phyloP scores from a whole-genome alignment of 2,329 filamentous ascomycete genomes.

The Colletotrichum sp. region DNA sequence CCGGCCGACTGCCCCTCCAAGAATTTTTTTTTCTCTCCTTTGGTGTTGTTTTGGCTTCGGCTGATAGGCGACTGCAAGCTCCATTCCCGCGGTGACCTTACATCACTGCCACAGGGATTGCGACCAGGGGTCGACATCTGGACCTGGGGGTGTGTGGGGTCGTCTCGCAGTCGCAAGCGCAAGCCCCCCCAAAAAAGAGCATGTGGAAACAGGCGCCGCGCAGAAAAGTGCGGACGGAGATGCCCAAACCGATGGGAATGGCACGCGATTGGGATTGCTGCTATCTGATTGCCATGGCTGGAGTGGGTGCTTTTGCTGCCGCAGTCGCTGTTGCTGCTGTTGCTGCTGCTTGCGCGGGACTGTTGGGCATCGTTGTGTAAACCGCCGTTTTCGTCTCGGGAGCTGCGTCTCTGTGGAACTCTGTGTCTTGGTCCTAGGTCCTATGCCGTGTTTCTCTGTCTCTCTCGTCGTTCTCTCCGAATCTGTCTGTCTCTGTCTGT shows the following conservation, averaged over 20 bases:
- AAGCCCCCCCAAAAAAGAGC: constrained; percentile 7
- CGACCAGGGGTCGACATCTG: constrained; percentile 5
- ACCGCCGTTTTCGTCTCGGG: constrained; percentile 10
- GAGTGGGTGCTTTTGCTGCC: not conserved
- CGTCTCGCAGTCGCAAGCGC: constrained; percentile 7
- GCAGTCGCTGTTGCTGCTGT: not conserved
- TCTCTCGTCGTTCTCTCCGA: not conserved
- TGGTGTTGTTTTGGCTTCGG: constrained; percentile 13
- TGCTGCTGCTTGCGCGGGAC: not conserved
- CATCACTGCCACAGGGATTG: constrained; percentile 21
- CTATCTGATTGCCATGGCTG: not conserved
- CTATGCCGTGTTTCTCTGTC: not conserved
- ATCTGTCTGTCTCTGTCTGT: not conserved
- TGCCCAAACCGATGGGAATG: not conserved
- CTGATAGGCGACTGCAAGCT: constrained; percentile 21
- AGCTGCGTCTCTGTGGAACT: not conserved
- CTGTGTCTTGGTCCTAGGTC: not conserved
- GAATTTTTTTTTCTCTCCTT: not conserved
- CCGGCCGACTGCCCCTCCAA: constrained; percentile 19
- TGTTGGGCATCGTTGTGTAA: not conserved
- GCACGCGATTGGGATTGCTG: not conserved
- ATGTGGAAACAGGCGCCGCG: constrained; percentile 1
- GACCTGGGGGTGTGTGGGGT: constrained; percentile 21
- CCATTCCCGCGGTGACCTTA: constrained; percentile 22
- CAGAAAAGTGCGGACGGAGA: not conserved